Evolutionary conservation across 2,329 filamentous ascomycete species (phyloP), one percentile per base, ranked within the genome.

Genomic region (Hirsutella thompsonii): DNA sequence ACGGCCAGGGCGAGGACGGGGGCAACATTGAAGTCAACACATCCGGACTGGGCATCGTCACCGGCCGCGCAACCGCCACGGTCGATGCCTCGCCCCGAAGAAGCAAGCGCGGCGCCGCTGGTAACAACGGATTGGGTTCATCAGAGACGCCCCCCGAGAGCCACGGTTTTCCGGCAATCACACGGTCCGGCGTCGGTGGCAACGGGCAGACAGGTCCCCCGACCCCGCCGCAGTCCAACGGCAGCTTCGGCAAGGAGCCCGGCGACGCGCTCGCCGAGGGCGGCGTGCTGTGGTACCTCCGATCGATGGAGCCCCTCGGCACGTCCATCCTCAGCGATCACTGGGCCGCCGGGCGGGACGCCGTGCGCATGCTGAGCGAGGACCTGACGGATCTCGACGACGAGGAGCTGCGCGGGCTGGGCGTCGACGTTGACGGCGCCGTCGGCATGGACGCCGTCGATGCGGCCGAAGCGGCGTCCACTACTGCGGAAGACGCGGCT

Each of bases 311-410:
- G 39, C 82, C 84, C 1, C 41, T 77, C 40, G 90, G 88, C 42
- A 94, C 87, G 0, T 90, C 82, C 1, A 76, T 90, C 9, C 69
- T 84, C 42, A 81, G 82, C 48, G 83, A 90, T 60, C 72, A 78
- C 40, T 60, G 57, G 55, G 53, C 48, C 69, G 78, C 75, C 0
- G 84, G 81, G 2, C 72, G 80, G 28, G 83, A 89, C 42, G 77
- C 83, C 1, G 62, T 69, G 29, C 65, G 72, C 21, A 68, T 66
- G 50, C 79, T 90, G 60, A 93, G 85, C 52, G 89, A 94, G 59
- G 85, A 90, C 50, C 70, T 95, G 19, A 93, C 84, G 42, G 90
- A 95, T 55, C 79, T 95, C 56, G 89, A 94, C 52, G 89, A 95
- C 48, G 88, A 93, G 39, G 86, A 90, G 61, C 68, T 94, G 43